These are phyloP conservation scores for Macrophomina tecta DNA, from an alignment of 2,329 filamentous ascomycete species.

Conservation along the genomic window DNA sequence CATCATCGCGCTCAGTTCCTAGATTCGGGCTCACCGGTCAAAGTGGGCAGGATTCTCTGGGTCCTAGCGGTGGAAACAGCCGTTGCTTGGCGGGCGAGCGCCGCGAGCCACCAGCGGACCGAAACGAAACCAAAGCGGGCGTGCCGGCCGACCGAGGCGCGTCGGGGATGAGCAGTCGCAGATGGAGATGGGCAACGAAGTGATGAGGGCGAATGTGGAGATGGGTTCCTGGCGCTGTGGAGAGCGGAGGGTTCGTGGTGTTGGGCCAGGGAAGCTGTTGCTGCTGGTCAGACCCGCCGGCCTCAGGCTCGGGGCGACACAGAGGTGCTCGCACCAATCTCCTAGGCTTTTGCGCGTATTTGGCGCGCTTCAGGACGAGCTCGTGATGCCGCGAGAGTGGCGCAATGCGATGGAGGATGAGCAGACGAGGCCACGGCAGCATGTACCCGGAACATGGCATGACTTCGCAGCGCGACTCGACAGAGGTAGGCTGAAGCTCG, in stretches of 20 bases:
- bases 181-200: conserved; percentile 17
- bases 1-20: conserved; percentile 16
- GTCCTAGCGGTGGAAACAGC: conserved; percentile 16
- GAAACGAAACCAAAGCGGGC: conserved; percentile 11
- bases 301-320: neutral
- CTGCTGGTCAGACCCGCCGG: neutral
- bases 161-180: conserved; percentile 15
- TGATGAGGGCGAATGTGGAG: neutral
- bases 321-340: neutral
- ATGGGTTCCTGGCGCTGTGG: conserved; percentile 12
- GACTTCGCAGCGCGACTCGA: neutral
- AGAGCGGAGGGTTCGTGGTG: neutral
- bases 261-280: neutral
- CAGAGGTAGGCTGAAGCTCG: neutral
- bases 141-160: neutral
- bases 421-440: neutral
- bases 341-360: neutral
- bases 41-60: neutral
- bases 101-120: conserved; percentile 7
- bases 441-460: neutral
- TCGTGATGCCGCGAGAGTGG: neutral
- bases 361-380: neutral
- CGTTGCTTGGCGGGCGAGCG: conserved; percentile 8
- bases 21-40: conserved; percentile 21
- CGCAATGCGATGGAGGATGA: neutral